Conservation (phyloP, 108 stramenopile species). For the Poteriospumella lacustris region DNA sequence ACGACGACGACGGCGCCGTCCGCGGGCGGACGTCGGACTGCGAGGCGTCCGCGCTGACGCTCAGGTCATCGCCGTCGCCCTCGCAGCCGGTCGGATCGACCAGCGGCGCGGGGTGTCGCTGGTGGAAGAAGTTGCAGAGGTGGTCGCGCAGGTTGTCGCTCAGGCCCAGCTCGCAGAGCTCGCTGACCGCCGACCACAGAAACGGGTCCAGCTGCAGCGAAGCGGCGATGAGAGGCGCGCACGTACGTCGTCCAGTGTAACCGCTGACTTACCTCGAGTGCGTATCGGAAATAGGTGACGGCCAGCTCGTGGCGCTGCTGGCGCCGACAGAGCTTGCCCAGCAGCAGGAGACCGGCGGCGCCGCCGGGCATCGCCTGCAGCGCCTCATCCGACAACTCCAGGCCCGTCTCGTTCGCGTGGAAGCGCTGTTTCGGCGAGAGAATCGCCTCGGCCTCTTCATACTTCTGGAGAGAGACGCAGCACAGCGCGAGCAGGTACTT, state of each 20-base stretch:
- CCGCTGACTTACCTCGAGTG: conserved; percentile 52
- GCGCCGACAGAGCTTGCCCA: conserved; percentile 69
- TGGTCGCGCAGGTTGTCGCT: conserved; percentile 28
- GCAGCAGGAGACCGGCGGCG: conserved; percentile 71
- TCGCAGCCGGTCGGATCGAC: neutral
- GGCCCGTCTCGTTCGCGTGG: no score
- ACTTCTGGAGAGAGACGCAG: neutral
- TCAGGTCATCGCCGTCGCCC: neutral
- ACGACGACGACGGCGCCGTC: neutral
- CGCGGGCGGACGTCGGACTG: neutral
- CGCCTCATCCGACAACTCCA: neutral
- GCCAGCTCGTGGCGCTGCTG: conserved; percentile 70
- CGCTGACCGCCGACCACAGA: conserved; percentile 72
- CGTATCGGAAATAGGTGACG: conserved; percentile 64
- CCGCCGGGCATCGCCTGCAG: conserved; percentile 64
- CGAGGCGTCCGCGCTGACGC: neutral
- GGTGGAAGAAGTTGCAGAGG: neutral
- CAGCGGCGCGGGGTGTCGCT: neutral
- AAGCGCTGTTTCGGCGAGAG: neutral
- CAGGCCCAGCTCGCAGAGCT: conserved; percentile 73
- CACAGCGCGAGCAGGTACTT: neutral
- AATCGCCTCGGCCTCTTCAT: conserved; percentile 22
- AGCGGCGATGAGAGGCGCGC: neutral
- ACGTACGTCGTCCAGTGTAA: neutral
- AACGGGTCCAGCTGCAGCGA: conserved; percentile 59